Base-by-base conservation (phyloP, 2,329 filamentous ascomycete species). In the Fusarium setosum region DNA sequence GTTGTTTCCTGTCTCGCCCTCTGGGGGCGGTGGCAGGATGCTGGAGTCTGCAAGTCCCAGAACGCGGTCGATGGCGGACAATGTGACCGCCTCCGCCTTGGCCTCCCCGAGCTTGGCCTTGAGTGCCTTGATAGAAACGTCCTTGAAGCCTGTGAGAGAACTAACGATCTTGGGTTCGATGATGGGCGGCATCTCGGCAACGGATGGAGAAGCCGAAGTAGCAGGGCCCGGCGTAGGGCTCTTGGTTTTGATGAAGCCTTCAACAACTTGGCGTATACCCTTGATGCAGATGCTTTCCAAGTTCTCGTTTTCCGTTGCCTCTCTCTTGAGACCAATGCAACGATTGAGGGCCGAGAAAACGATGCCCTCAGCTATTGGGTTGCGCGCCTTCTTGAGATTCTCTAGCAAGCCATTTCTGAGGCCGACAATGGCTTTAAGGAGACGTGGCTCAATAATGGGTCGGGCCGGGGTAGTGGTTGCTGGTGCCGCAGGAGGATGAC, bases 301-400 rank as follows among this genome's bases (percentile, higher is more conserved):
- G 58, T 78, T 77, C 34, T 83, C 79, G 52, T 81, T 80, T 38
- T 80, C 81, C 1, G 80, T 81, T 7, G 78, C 77, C 38, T 77
- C 76, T 21, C 77, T 77, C 61, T 84, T 80, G 44, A 86, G 77
- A 0, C 83, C 83, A 10, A 86, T 73, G 41, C 80, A 82, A 23
- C 83, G 82, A 62, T 85, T 85, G 61, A 86, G 75, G 12, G 84
- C 84, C 7, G 83, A 84, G 79, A 85, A 83, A 59, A 84, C 81
- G 21, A 85, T 80, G 21, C 79, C 81, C 56, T 84, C 80, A 15
- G 82, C 76, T 56, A 80, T 77, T 23, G 79, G 78, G 12, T 77
- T 76, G 13, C 77, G 76, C 2, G 80, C 79, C 61, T 79, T 81
- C 48, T 77, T 77, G 38, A 85, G 76, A 56, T 83, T 82, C 50